Percentiles rank a stretch among this genome's conserved stretches.
These are phyloP conservation scores for Neophaeococcomyces mojaviensis DNA, from an alignment of 2,329 filamentous ascomycete genomes.

Conservation along the genomic window DNA sequence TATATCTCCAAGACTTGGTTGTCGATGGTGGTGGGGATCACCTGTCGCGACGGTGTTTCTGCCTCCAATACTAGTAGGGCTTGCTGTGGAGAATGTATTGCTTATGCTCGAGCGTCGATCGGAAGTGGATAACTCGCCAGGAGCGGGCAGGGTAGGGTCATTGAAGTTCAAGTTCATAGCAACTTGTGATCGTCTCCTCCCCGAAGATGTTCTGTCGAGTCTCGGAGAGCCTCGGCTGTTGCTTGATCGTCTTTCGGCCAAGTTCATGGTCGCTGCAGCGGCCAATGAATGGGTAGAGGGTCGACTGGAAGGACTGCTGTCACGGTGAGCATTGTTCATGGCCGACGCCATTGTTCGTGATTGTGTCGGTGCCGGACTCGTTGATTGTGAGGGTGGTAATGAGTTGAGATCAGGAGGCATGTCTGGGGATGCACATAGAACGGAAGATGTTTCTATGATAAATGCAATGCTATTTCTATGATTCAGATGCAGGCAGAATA, in stretches of 20 bases:
- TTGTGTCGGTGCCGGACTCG: conserved; percentile 32
- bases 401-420: conserved; percentile 61
- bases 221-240: conserved; percentile 29
- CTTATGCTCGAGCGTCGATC: conserved; percentile 31
- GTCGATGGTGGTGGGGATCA: conserved; percentile 41
- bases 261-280: conserved; percentile 70
- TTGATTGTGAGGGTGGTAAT: conserved; percentile 50
- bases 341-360: conserved; percentile 24
- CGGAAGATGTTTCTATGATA: no score
- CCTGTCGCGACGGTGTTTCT: conserved; percentile 36
- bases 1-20: conserved; percentile 42
- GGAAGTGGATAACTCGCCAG: conserved; percentile 31
- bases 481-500: no score
- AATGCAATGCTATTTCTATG: no score
- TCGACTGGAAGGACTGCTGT: conserved; percentile 34
- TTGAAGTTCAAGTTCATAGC: conserved; percentile 34
- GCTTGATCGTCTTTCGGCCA: conserved; percentile 44
- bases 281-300: conserved; percentile 63
- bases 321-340: conserved; percentile 25
- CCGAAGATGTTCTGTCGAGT: conserved; percentile 27
- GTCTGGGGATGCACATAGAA: not conserved
- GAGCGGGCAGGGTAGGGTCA: conserved; percentile 30
- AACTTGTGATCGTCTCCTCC: conserved; percentile 37
- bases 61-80: conserved; percentile 36
- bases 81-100: conserved; percentile 34